phyloP scores from a whole-genome alignment of 768 basidiomycete genomes.

The Serpula lacrymans region DNA sequence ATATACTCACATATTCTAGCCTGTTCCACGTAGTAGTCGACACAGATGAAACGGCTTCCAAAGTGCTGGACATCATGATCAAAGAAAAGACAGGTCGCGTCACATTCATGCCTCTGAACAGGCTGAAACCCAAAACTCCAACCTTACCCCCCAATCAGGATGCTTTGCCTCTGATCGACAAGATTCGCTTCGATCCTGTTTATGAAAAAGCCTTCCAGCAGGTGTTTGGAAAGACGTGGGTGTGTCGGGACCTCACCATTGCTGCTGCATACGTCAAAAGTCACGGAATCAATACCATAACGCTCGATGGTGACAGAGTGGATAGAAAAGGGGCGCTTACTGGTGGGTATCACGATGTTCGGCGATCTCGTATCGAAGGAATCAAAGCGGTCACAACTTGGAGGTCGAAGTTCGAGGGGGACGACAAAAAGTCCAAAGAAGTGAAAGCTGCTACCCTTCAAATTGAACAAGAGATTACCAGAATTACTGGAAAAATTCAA shows the following conservation, averaged over 20 bases:
- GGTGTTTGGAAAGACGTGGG: slow-evolving; percentile 96
- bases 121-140: slow-evolving; percentile 74
- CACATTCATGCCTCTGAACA: slow-evolving; percentile 98
- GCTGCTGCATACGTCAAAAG: slow-evolving; percentile 94
- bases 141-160: slow-evolving; percentile 67
- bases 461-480: slow-evolving; percentile 86
- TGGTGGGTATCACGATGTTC: slow-evolving; percentile 93
- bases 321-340: slow-evolving; percentile 95
- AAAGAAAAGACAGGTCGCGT: slow-evolving; percentile 92
- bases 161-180: slow-evolving; percentile 77
- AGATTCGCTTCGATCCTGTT: slow-evolving; percentile 68
- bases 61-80: slow-evolving; percentile 91
- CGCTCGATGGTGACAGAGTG: slow-evolving; percentile 95
- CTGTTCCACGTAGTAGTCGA: slow-evolving; percentile 98
- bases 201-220: slow-evolving; percentile 90
- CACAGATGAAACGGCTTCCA: slow-evolving; percentile 88
- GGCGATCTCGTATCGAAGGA: slow-evolving; percentile 85
- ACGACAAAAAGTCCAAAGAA: slow-evolving; percentile 62
- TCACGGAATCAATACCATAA: slow-evolving; percentile 95
- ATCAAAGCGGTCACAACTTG: slow-evolving; percentile 75
- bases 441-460: slow-evolving; percentile 66
- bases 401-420: slow-evolving; percentile 67
- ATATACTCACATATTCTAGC: slow-evolving; percentile 38
- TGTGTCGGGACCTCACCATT: slow-evolving; percentile 88
- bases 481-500: slow-evolving; percentile 67